These are phyloP conservation scores for Fusarium nisikadoi DNA, from an alignment of 2,329 filamentous ascomycete genomes.

Conservation along the genomic window DNA sequence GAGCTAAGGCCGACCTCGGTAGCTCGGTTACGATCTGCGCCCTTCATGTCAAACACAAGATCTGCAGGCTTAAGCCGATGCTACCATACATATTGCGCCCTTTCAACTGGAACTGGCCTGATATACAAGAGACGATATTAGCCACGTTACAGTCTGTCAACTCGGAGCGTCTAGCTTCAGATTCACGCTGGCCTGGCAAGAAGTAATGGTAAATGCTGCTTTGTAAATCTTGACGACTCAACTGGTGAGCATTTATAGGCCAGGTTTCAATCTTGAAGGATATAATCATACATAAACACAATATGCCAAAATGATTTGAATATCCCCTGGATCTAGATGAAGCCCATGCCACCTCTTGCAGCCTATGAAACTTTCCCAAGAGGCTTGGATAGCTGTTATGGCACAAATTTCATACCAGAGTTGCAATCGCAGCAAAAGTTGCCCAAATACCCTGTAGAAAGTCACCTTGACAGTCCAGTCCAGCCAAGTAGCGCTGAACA, in stretches of 20 bases:
- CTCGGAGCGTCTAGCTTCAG: fast-evolving
- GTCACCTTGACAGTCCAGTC: slow-evolving; percentile 1
- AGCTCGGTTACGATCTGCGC: neutral
- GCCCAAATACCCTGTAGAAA: slow-evolving; percentile 22
- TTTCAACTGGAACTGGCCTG: fast-evolving
- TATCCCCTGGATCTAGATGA: no score
- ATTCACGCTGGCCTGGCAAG: neutral
- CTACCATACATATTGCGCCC: neutral
- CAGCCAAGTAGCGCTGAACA: slow-evolving; percentile 1
- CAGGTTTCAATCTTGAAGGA: no score
- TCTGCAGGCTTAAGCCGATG: neutral
- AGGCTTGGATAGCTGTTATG: fast-evolving
- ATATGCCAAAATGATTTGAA: no score
- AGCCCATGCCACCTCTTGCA: no score
- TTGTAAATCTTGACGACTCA: neutral
- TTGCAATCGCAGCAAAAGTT: neutral
- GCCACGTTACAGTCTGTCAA: neutral
- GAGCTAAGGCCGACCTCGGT: neutral
- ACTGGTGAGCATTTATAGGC: neutral
- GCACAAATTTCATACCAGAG: neutral
- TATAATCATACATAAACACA: no score
- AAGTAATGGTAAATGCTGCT: neutral
- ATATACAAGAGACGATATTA: neutral
- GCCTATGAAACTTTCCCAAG: fast-evolving
- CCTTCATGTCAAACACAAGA: neutral